These are phyloP conservation scores for Solanum chmielewskii DNA, from an alignment of 257 asterid species.

Conservation along the genomic window DNA sequence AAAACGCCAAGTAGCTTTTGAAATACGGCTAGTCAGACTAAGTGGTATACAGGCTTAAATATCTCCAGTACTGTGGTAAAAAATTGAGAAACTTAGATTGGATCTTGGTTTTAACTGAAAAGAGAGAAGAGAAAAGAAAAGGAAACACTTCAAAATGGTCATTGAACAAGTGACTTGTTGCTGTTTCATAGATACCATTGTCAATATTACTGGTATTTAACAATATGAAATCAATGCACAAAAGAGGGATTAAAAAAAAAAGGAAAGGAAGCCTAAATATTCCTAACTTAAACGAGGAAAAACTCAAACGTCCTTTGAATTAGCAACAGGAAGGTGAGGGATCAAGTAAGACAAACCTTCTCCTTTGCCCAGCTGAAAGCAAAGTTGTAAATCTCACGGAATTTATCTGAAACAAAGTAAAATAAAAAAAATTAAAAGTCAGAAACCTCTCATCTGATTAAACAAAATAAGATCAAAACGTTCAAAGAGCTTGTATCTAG, in stretches of 20 bases:
- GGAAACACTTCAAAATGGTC: background rate
- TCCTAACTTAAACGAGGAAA: background rate
- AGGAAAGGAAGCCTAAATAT: background rate
- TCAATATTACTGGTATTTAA: background rate
- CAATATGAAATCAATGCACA: background rate
- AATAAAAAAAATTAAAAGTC: background rate
- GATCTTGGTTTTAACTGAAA: background rate
- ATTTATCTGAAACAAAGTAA: conserved; percentile 50
- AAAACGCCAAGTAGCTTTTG: background rate
- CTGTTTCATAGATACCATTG: background rate
- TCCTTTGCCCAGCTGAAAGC: conserved; percentile 99
- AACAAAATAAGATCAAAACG: background rate
- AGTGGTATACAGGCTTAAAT: background rate
- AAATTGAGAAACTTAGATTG: background rate
- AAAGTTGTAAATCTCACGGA: conserved; percentile 83
- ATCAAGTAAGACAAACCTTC: conserved; percentile 42
- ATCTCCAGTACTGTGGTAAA: background rate
- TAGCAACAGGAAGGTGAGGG: background rate
- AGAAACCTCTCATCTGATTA: background rate
- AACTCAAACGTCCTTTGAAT: background rate
- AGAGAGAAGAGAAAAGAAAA: background rate
- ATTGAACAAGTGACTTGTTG: background rate
- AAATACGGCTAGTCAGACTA: background rate
- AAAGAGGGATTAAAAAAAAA: background rate
- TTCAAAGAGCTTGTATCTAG: background rate